Base-by-base conservation (phyloP, 192 early-diverging fungal genomes). In the Coemansia sp. region DNA sequence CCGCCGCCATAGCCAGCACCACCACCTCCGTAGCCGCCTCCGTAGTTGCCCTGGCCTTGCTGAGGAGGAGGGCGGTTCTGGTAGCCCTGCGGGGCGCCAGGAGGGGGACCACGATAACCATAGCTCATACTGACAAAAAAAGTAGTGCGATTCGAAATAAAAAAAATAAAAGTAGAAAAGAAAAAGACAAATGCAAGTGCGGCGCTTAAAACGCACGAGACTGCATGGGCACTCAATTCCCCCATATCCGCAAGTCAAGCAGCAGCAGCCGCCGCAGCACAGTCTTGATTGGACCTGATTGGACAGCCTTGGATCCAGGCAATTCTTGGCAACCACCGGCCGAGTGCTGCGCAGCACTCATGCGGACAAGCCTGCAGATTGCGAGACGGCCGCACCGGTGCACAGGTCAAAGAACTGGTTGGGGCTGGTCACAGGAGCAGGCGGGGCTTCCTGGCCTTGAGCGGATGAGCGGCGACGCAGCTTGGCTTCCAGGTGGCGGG, bases 331-430 rank as follows among this genome's bases (percentile, higher is more conserved):
- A 42, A 14, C 41, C 41, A 14, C 41, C 11, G 14, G 15, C 2
- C 4, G 4, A 26, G 23, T 26, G 1, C 23, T 26, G 23, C 4
- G 23, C 46, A 30, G 46, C 26, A 30, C 46, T 14, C 23, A 26
- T 26, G 23, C 23, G 23, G 23, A 26, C 23, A 30, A 14, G 18
- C 41, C 15, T 7, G 41, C 41, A 6, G 41, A 18, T 42, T 42
- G 23, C 23, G 23, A 26, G 23, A 26, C 41, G 11, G 41, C 16
- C 2, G 34, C 51, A 34, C 51, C 58, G 10, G 67, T 26, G 59
- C 82, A 82, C 71, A 86, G 61, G 65, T 96, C 91, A 76, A 89
- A 93, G 68, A 85, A 98, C 69, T 91, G 88, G 78, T 98, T 98
- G 11, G 96, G 96, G 79, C 96, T 93, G 51, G 86, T 83, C 52